These are phyloP conservation scores for Limnanthes douglasii DNA, from an alignment of 345 rosid species.

Conservation along the genomic window DNA sequence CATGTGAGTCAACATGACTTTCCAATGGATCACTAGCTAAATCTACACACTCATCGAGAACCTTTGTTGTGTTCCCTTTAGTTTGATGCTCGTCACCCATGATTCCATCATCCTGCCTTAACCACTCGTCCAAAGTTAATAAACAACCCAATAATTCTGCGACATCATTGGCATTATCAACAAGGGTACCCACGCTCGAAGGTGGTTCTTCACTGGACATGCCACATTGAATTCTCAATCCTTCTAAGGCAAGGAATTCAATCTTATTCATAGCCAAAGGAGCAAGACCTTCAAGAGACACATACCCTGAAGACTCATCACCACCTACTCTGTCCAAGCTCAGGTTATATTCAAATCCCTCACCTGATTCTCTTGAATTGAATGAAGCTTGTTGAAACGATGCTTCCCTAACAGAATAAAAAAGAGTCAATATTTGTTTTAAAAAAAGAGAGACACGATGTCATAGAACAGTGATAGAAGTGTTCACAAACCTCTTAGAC, in stretches of 20 bases:
- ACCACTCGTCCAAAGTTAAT: constrained; percentile 51
- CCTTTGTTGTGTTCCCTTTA: constrained; percentile 10
- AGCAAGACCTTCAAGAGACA: constrained; percentile 21
- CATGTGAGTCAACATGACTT: constrained; percentile 8
- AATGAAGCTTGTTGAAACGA: constrained; percentile 4
- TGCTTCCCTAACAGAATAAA: constrained; percentile 6
- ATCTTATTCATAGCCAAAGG: constrained; percentile 30
- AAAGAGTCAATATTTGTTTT: neutral
- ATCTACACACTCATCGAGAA: constrained; percentile 19
- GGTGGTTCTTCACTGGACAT: constrained; percentile 47
- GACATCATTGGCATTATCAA: constrained; percentile 10
- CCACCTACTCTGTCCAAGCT: constrained; percentile 1
- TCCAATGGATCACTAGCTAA: constrained; percentile 7
- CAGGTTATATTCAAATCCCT: constrained; percentile 6
- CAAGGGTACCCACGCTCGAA: constrained; percentile 19
- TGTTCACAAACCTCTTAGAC: constrained; percentile 21
- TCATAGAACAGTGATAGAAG: too few species aligned
- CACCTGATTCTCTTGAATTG: constrained; percentile 3
- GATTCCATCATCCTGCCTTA: constrained; percentile 28
- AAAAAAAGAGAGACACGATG: constrained; percentile 1
- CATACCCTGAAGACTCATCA: constrained; percentile 12
- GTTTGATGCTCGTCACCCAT: constrained; percentile 17
- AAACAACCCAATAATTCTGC: constrained; percentile 27
- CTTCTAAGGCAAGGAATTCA: constrained; percentile 42
- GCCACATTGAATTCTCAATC: constrained; percentile 53